Evolutionary conservation across 768 basidiomycete species (phyloP), one percentile per base, ranked within the genome.

Genomic region (Rhodotorula toruloides): DNA sequence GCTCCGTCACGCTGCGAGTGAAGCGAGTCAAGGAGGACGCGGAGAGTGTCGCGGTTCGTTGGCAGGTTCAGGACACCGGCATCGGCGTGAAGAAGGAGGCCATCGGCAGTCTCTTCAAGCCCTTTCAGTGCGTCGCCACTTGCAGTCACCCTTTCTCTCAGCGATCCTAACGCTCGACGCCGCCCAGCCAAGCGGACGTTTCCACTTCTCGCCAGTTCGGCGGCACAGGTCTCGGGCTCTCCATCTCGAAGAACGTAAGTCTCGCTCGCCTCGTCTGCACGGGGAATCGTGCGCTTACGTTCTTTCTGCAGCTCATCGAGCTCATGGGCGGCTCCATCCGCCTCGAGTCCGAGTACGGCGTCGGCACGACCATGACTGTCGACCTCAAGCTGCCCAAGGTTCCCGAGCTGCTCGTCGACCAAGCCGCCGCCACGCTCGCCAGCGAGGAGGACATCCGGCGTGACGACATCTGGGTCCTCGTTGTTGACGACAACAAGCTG

Each of bases 61-160:
- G 97, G 81, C 91, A 91, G 73, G 91, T 99, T 16, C 87, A 87
- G 59, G 94, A 99, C 76, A 97, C 92, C 1, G 94, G 94, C 63
- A 94, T 97, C 73, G 94, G 94, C 55, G 96, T 99, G 75, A 90
- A 91, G 52, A 90, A 91, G 76, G 94, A 96, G 76, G 96, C 96
- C 79, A 79, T 96, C 66, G 91, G 91, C 73, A 81, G 92, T 72
- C 94, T 98, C 76, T 99, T 99, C 79, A 90, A 99, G 76, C 96
- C 94, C 3, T 99, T 99, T 80, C 91, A 90, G 56, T 55, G 27
- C 19, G 53, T 40, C 37, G 43, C 40, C 25, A 11, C 36, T 9
- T n/a, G 14, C 46, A 37, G 36, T 14, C n/a, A 10, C 25, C 25
- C 44, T n/a, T 37, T 29, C 17, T 48, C 8, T 3, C 19, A 9